Evolutionary conservation across 2,329 filamentous ascomycete species (phyloP), one percentile per base, ranked within the genome.

Genomic region (Xylariaceae sp.): DNA sequence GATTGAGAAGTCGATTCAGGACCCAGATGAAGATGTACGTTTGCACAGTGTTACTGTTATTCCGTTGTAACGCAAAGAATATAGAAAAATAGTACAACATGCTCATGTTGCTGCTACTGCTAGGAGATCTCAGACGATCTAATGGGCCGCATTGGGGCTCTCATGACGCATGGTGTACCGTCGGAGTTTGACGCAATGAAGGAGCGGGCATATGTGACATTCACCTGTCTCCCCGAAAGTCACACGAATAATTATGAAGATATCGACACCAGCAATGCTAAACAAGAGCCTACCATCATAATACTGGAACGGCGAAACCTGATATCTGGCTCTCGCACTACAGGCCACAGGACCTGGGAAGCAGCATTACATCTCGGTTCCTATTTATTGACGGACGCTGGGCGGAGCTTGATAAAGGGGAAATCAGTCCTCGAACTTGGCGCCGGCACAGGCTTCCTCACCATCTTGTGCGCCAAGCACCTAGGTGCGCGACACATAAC

Each of bases 311-410:
- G 77, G 71, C 73, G 83, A 67, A 74, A 82, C 69, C 67, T 85
- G 17, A 77, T 86, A 45, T 80, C 78, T 11, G 80, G 83, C 4
- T 82, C 82, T 5, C 82, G 83, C 8, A 87, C 83, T 1, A 89
- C 87, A 0, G 87, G 87, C 0, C 83, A 87, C 45, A 80, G 87
- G 33, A 90, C 87, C 2, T 90, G 87, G 87, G 87, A 89, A 72
- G 87, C 85, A 4, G 84, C 87, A 6, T 74, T 90, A 3, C 83
- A 88, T 63, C 79, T 90, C 1, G 86, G 80, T 8, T 79, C 82
- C 2, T 89, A 84, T 67, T 76, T 90, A 2, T 71, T 79, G 12
- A 78, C 70, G 4, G 65, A 73, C 4, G 44, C 67, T 9, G 83
- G 82, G n/a, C 73, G 71, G 37, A 60, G 68, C 2, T 66, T 81